These are phyloP conservation scores for Stephania yunnanensis DNA, from an alignment of 164 flowering plant species.

Conservation along the genomic window DNA sequence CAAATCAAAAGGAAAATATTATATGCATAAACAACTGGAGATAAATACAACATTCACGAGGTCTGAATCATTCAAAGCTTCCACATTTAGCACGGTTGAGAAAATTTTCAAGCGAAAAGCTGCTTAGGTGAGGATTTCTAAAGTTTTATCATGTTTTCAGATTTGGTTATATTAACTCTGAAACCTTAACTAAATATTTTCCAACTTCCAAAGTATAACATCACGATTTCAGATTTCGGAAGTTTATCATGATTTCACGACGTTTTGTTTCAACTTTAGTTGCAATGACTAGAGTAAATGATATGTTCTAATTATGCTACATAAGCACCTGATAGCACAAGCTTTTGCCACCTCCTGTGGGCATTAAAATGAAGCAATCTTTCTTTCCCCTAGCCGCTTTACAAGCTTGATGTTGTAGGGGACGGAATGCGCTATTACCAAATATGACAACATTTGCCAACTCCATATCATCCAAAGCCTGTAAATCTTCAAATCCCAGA, in stretches of 20 bases:
- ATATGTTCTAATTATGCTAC: not conserved
- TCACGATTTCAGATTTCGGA: no score
- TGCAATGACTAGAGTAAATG: not conserved
- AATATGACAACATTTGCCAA: slow-evolving; percentile 95
- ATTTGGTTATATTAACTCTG: not conserved
- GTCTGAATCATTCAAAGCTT: not conserved
- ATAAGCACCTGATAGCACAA: slow-evolving; percentile 79
- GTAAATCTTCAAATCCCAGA: slow-evolving; percentile 61
- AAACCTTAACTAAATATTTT: not conserved
- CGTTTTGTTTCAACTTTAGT: not conserved
- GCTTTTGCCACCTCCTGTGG: slow-evolving; percentile 99
- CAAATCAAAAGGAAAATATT: not conserved
- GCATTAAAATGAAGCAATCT: slow-evolving; percentile 94
- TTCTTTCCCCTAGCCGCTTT: slow-evolving; percentile 51
- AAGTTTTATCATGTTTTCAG: not conserved
- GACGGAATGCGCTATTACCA: slow-evolving; percentile 68
- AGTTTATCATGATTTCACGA: not conserved
- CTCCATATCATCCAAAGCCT: slow-evolving; percentile 73
- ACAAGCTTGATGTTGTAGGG: slow-evolving; percentile 89
- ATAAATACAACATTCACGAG: not conserved
- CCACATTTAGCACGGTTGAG: not conserved
- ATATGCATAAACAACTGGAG: not conserved
- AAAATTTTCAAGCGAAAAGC: not conserved
- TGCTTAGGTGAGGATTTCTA: not conserved
- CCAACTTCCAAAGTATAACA: not conserved